Base-by-base conservation (phyloP, 2,329 filamentous ascomycete genomes). In the Aspergillus oerlinghausenensis region DNA sequence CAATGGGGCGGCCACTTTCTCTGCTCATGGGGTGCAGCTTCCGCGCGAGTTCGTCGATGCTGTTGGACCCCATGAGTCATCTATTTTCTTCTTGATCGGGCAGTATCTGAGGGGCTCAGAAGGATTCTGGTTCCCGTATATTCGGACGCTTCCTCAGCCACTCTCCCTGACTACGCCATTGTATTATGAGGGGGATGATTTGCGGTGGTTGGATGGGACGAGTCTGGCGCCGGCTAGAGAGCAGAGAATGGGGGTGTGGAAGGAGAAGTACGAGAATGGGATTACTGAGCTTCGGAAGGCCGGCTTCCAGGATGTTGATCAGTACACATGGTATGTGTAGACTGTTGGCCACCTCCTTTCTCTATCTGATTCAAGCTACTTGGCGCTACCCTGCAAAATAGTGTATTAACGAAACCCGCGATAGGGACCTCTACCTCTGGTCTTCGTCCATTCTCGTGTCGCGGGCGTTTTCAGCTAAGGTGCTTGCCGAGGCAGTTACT, bases 101-200 rank as follows among this genome's bases (percentile, higher is more conserved):
- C 84, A 92, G 68, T 86, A 84, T 66, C 76, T 90, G 32, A 72
- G 80, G 2, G 82, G 82, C 1, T 55, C 72, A 1, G 66, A 78
- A 1, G 88, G 88, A 0, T 84, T 83, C 62, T 92, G 88, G 88
- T 79, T 77, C 68, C 81, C 85, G 1, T 92, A 92, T 71, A 82
- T 91, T 61, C 73, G 75, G 9, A 82, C 83, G 0, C 77, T 92
- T 0, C 88, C 88, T 1, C 82, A 84, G 57, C 86, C 86, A 0
- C 78, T 80, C 9, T 74, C 84, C 1, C 81, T 88, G 76, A 77
- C 75, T 0, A 79, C 88, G 14, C 84, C 87, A 4, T 77, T 86
- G 0, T 86, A 85, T 63, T 91, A 88, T 82, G 77, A 81, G 0
- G 77, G 80, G 3, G 80, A 82, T 14, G 87, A 90, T 65, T 68